Conservation (phyloP, 2,329 filamentous ascomycete species). For the Knufia petricola region DNA sequence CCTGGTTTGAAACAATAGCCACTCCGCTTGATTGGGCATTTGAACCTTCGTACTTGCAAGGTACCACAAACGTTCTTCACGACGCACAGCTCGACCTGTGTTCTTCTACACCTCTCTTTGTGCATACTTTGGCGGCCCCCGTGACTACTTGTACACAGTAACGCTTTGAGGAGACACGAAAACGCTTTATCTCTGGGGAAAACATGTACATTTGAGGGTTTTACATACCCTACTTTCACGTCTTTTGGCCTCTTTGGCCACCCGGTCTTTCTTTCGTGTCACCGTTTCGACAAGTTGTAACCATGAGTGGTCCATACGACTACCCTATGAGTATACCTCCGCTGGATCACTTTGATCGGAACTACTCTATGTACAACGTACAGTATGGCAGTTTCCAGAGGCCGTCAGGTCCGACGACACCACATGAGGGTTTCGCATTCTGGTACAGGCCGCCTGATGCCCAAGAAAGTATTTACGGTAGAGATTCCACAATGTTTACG, state of each 20-base stretch:
- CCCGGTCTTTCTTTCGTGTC: neutral
- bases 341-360: constrained; percentile 15
- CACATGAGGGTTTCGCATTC: constrained; percentile 35
- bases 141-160: neutral
- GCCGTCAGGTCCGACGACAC: constrained; percentile 22
- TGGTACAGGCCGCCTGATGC: constrained; percentile 33
- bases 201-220: constrained; percentile 6
- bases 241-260: neutral
- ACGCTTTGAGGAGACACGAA: neutral
- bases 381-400: constrained; percentile 23
- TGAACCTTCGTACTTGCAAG: neutral
- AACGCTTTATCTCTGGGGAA: neutral
- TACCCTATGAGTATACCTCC: constrained; percentile 19
- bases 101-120: neutral
- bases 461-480: constrained; percentile 25
- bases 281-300: neutral
- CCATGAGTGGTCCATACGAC: constrained; percentile 22
- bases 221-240: neutral
- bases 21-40: neutral
- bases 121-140: neutral
- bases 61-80: constrained; percentile 3
- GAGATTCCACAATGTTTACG: constrained; percentile 25
- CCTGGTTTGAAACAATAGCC: neutral
- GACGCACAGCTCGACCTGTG: constrained; percentile 1
- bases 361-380: constrained; percentile 18